Percentiles rank a stretch among this genome's conserved stretches.
Evolutionary conservation across 306 rosid genomes (phyloP).

Genomic region (Quercus aquifolioides): DNA sequence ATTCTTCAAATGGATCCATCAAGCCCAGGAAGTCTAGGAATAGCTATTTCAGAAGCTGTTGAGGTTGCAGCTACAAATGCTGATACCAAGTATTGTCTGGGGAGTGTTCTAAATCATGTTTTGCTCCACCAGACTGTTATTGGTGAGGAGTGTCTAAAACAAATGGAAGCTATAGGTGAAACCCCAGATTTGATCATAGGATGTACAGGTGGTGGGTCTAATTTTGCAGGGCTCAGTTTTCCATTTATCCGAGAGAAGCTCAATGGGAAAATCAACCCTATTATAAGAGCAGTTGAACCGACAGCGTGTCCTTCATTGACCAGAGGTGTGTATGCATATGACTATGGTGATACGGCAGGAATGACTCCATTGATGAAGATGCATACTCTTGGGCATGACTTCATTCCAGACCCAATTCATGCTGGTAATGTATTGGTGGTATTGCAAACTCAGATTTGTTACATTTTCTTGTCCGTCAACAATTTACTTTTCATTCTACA

Average conservation of each 20-base stretch:
- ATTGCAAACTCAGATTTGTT: background rate
- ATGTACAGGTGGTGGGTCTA: constrained; percentile 95
- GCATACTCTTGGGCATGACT: constrained; percentile 94
- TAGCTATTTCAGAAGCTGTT: constrained; percentile 94
- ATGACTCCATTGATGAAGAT: constrained; percentile 96
- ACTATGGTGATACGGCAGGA: constrained; percentile 89
- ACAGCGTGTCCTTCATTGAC: constrained; percentile 93
- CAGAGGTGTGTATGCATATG: constrained; percentile 73
- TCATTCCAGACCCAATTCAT: constrained; percentile 93
- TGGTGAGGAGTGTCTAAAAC: constrained; percentile 88
- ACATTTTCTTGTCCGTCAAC: background rate
- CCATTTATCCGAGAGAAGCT: constrained; percentile 89
- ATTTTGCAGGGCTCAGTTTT: constrained; percentile 90
- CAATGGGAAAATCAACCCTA: constrained; percentile 64
- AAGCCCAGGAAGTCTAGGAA: constrained; percentile 92
- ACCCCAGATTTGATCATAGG: constrained; percentile 86
- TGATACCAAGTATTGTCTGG: constrained; percentile 80
- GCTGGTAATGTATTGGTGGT: constrained; percentile 50
- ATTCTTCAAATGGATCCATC: constrained; percentile 67
- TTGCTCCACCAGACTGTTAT: constrained; percentile 88
- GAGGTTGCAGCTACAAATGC: constrained; percentile 73
- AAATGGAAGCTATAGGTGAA: constrained; percentile 92
- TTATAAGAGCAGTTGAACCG: constrained; percentile 93
- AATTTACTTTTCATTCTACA: constrained; percentile 20
- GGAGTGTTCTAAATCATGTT: constrained; percentile 94